Percentiles rank a stretch among this genome's conserved stretches.
phyloP scores from a whole-genome alignment of 2,329 filamentous ascomycete species.

The Zymoseptoria tritici region DNA sequence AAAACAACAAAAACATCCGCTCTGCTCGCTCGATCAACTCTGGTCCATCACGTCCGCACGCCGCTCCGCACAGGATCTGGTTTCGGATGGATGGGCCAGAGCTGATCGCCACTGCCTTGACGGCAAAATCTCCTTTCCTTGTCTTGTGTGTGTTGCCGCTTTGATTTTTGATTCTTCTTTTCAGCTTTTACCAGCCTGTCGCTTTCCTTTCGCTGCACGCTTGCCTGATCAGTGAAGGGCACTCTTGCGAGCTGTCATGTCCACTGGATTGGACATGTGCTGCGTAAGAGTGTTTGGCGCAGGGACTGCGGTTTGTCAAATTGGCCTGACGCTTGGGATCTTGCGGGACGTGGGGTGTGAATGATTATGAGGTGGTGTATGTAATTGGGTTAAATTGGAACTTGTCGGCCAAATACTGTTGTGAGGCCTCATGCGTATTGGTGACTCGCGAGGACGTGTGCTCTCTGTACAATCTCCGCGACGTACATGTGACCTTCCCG shows the following conservation, averaged over 20 bases:
- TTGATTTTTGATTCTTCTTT: neutral
- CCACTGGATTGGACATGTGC: neutral
- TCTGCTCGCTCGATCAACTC: neutral
- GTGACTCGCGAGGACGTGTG: no score
- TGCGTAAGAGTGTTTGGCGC: neutral
- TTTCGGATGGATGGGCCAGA: neutral
- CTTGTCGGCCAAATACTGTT: neutral
- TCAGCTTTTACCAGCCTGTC: neutral
- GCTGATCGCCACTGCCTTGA: neutral
- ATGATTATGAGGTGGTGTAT: neutral
- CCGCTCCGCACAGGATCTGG: slow-evolving; percentile 1
- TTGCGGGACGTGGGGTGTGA: neutral
- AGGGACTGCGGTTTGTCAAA: neutral
- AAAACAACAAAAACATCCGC: neutral
- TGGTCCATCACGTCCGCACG: neutral
- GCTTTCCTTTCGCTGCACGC: neutral
- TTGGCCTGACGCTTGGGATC: neutral
- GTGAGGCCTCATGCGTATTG: neutral
- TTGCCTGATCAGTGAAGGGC: neutral
- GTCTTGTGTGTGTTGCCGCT: neutral
- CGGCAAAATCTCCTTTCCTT: neutral
- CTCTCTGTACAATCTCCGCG: no score
- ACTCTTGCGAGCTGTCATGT: neutral
- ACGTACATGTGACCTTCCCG: no score
- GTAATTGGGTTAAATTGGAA: neutral